These are phyloP conservation scores for Thelonectria discophora DNA, from an alignment of 2,329 filamentous ascomycete species.

Conservation along the genomic window DNA sequence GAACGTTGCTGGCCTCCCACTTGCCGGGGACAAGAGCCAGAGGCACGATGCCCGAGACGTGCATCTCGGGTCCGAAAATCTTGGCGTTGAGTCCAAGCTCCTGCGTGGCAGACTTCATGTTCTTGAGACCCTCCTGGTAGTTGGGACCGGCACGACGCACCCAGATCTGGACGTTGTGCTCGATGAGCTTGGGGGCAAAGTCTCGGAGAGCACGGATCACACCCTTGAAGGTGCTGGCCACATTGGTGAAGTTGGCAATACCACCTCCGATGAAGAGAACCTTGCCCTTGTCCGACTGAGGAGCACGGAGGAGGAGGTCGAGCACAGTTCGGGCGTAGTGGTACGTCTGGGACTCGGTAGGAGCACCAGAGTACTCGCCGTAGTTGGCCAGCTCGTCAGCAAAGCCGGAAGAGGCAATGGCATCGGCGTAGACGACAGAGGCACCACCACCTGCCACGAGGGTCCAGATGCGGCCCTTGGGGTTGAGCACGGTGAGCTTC, in stretches of 20 bases:
- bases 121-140: conserved; percentile 99
- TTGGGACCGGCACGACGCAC: conserved; percentile 88
- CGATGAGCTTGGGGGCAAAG: conserved; percentile 82
- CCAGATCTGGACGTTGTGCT: conserved; percentile 99
- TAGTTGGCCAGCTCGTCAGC: conserved; percentile 98
- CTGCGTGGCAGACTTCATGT: conserved; percentile 96
- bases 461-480: conserved; percentile 93
- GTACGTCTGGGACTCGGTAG: conserved; percentile 98
- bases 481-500: conserved; percentile 96
- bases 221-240: conserved; percentile 99
- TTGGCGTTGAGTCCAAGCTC: conserved; percentile 83
- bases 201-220: conserved; percentile 96
- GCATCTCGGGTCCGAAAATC: conserved; percentile 82
- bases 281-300: conserved; percentile 87
- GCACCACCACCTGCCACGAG: conserved; percentile 99
- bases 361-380: conserved; percentile 98
- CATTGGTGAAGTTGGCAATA: conserved; percentile 99
- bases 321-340: conserved; percentile 98
- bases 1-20: conserved; percentile 67
- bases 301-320: conserved; percentile 95
- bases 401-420: conserved; percentile 95
- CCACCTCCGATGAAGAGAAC: conserved; percentile 99
- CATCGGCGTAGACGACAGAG: conserved; percentile 98
- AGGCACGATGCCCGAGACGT: conserved; percentile 96
- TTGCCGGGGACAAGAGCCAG: conserved; percentile 78